Conservation (phyloP, 306 rosid species). For the Medicago ruthenica region DNA sequence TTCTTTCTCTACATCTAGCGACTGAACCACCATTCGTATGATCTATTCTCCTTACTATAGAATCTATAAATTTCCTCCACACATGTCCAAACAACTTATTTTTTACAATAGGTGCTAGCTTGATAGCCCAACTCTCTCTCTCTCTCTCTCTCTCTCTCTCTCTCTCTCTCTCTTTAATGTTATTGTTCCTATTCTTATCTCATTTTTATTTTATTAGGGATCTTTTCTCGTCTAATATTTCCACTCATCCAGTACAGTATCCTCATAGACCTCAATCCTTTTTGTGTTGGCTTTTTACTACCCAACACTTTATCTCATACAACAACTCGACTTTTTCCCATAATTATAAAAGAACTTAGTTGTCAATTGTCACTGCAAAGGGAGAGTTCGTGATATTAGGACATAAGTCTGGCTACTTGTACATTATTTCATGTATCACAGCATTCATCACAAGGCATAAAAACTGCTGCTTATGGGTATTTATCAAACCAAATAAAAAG, state of each 20-base stretch:
- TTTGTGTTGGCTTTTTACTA: neutral
- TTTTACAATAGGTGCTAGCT: neutral
- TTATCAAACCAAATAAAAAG: neutral
- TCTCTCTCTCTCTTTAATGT: neutral
- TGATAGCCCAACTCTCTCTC: neutral
- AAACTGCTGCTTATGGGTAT: neutral
- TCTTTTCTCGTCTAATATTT: neutral
- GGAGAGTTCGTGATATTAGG: neutral
- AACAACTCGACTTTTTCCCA: no score
- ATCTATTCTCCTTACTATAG: neutral
- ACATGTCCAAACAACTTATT: neutral
- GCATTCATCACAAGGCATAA: neutral
- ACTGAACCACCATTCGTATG: neutral
- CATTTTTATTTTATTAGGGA: neutral
- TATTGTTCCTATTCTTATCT: neutral
- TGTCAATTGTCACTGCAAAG: neutral
- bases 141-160: no score
- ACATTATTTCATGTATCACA: neutral
- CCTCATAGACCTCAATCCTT: neutral
- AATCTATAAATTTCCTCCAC: neutral
- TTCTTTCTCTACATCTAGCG: neutral
- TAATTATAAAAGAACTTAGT: no score
- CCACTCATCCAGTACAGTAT: neutral
- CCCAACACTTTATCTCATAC: neutral
- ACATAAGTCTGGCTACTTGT: conserved; percentile 1